Conservation (phyloP, 805 yeast genomes). For the Ogataea corticis region DNA sequence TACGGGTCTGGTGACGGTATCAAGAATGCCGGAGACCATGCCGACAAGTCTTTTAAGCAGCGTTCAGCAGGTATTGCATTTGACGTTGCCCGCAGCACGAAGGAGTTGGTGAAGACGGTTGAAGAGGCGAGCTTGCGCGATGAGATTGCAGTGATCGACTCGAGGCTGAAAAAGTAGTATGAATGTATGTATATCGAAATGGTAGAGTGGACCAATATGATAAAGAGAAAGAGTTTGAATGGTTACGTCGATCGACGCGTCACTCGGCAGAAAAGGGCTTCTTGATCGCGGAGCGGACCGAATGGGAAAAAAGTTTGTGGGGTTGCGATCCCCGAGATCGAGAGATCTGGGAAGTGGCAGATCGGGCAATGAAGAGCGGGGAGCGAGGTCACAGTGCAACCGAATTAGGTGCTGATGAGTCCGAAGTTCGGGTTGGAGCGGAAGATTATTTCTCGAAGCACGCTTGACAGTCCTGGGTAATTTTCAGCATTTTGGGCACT, state of each 20-base stretch:
- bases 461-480: too few relatives aligned
- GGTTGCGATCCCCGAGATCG: neutral
- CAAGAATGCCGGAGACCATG: conserved; percentile 58
- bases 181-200: too few relatives aligned
- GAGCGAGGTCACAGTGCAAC: neutral
- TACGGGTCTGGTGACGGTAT: conserved; percentile 43
- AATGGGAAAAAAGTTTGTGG: neutral
- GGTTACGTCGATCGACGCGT: neutral
- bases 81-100: conserved; percentile 94
- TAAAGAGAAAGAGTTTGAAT: too few relatives aligned
- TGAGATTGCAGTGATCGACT: conserved; percentile 80
- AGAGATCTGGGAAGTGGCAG: neutral
- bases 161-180: conserved; percentile 41
- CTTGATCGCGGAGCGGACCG: neutral
- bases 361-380: neutral
- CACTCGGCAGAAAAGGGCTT: neutral
- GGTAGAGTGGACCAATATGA: too few relatives aligned
- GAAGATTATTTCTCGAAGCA: too few relatives aligned
- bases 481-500: too few relatives aligned
- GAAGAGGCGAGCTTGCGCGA: conserved; percentile 90
- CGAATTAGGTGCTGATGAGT: too few relatives aligned
- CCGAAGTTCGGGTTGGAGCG: too few relatives aligned
- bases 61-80: conserved; percentile 94
- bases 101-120: conserved; percentile 92
- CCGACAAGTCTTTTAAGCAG: conserved; percentile 88